phyloP scores from a whole-genome alignment of 2,329 filamentous ascomycete genomes.

The Pleurostoma richardsiae region DNA sequence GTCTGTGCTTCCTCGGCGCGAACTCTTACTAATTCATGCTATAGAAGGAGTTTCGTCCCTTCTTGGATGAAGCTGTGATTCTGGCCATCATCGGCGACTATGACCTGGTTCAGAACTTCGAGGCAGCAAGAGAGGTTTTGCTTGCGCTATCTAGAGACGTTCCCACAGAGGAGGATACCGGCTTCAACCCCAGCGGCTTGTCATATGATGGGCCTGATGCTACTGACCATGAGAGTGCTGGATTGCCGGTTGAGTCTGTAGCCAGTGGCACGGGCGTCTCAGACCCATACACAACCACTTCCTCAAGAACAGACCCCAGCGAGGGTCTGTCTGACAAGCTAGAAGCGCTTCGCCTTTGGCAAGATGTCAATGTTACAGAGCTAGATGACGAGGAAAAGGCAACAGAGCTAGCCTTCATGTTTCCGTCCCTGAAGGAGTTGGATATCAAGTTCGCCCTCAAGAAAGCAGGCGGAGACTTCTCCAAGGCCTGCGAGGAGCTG shows the following conservation, averaged over 20 bases:
- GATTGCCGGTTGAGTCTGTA: background rate
- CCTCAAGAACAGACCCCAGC: slow-evolving; percentile 8
- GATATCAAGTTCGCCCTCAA: slow-evolving; percentile 64
- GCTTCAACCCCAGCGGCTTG: slow-evolving; percentile 74
- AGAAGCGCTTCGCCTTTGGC: slow-evolving; percentile 16
- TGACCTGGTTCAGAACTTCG: slow-evolving; percentile 52
- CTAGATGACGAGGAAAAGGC: slow-evolving; percentile 59
- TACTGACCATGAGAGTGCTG: slow-evolving; percentile 4
- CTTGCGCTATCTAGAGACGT: slow-evolving; percentile 62
- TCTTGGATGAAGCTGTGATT: slow-evolving; percentile 73
- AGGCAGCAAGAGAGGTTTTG: slow-evolving; percentile 53
- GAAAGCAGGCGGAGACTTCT: slow-evolving; percentile 62
- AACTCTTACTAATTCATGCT: background rate
- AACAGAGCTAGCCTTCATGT: slow-evolving; percentile 61
- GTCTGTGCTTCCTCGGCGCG: too few species aligned
- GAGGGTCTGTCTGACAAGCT: slow-evolving; percentile 6
- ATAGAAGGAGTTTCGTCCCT: slow-evolving; percentile 67
- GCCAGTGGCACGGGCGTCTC: slow-evolving; percentile 4
- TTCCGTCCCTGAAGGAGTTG: slow-evolving; percentile 61
- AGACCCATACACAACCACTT: slow-evolving; percentile 4
- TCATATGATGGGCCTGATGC: slow-evolving; percentile 31
- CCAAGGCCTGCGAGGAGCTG: slow-evolving; percentile 71
- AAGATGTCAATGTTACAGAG: slow-evolving; percentile 23
- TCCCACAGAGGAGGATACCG: slow-evolving; percentile 61
- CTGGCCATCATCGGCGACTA: slow-evolving; percentile 72